A percentile compares a stretch with the other conserved stretches of the same genome.
phyloP scores from a whole-genome alignment of 805 yeast genomes.

The Yarrowia porcina region DNA sequence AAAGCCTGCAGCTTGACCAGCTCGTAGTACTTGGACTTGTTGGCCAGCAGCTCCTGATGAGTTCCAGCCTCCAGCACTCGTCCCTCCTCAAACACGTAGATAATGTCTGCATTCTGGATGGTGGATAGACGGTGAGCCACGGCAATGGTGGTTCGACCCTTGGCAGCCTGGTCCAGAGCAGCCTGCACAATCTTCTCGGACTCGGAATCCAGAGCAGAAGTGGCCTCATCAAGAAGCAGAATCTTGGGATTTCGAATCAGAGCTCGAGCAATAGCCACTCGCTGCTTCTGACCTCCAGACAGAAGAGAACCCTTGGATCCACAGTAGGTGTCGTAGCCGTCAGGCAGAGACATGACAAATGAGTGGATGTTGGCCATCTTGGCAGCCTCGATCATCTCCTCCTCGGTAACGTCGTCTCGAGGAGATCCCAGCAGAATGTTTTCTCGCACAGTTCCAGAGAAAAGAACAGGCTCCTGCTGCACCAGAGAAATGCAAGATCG shows the following conservation, averaged over 20 bases:
- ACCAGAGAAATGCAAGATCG: slow-evolving; percentile 55
- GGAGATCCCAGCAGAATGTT: slow-evolving; percentile 52
- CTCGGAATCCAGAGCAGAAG: slow-evolving; percentile 62
- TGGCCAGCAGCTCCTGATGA: slow-evolving; percentile 47
- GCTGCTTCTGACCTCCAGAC: slow-evolving; percentile 76
- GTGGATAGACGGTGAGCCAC: slow-evolving; percentile 82
- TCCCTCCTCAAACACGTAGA: slow-evolving; percentile 62
- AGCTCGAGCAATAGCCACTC: slow-evolving; percentile 74
- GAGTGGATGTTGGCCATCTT: slow-evolving; percentile 57
- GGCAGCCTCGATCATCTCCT: slow-evolving; percentile 47
- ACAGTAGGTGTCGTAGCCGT: slow-evolving; percentile 56
- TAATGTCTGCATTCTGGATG: slow-evolving; percentile 58
- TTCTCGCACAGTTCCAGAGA: slow-evolving; percentile 54
- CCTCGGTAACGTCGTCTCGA: slow-evolving; percentile 39
- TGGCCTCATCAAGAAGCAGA: slow-evolving; percentile 65
- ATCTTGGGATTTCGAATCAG: slow-evolving; percentile 63
- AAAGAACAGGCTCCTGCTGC: slow-evolving; percentile 59
- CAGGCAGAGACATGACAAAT: slow-evolving; percentile 54
- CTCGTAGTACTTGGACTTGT: slow-evolving; percentile 41
- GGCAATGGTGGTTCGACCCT: slow-evolving; percentile 73
- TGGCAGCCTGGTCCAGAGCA: slow-evolving; percentile 65
- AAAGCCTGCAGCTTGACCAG: slow-evolving; percentile 42
- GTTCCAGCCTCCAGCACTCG: slow-evolving; percentile 57
- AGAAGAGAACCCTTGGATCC: slow-evolving; percentile 57
- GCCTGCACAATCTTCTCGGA: slow-evolving; percentile 75